Conservation (phyloP, 2,329 filamentous ascomycete genomes). For the Paraphaeosphaeria sporulosa region DNA sequence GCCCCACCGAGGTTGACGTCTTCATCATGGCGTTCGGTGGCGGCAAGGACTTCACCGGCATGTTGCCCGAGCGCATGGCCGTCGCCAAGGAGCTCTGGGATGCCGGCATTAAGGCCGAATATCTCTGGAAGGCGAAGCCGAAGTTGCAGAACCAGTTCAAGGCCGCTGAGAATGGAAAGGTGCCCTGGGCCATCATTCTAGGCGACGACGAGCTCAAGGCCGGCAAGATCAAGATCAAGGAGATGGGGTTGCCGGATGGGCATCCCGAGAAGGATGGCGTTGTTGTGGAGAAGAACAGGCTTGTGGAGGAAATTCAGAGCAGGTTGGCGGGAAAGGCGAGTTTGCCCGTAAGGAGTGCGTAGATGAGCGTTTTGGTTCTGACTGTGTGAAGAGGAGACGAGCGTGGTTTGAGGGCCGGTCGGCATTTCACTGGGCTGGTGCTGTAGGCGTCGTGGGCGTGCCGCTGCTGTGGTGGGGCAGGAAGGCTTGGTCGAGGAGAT, state of each 20-base stretch:
- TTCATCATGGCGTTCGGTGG: slow-evolving; percentile 95
- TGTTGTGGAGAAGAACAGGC: slow-evolving; percentile 69
- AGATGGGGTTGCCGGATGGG: slow-evolving; percentile 77
- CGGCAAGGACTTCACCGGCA: slow-evolving; percentile 80
- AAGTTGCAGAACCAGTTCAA: slow-evolving; percentile 92
- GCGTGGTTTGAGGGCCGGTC: too few species aligned
- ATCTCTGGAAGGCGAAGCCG: slow-evolving; percentile 87
- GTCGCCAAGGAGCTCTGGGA: slow-evolving; percentile 82
- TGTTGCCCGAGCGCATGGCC: slow-evolving; percentile 83
- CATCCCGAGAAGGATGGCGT: slow-evolving; percentile 92
- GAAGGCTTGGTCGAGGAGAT: background rate
- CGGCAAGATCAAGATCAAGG: slow-evolving; percentile 89
- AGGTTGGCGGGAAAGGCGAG: slow-evolving; percentile 49
- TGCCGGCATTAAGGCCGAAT: slow-evolving; percentile 90
- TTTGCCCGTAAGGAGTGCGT: slow-evolving; percentile 15
- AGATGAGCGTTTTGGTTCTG: background rate
- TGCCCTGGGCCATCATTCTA: slow-evolving; percentile 87
- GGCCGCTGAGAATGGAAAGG: slow-evolving; percentile 78
- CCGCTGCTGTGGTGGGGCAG: slow-evolving; percentile 2
- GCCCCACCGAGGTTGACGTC: slow-evolving; percentile 82
- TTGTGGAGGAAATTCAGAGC: slow-evolving; percentile 69
- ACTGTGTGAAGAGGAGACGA: slow-evolving; percentile 1
- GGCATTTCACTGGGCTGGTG: background rate
- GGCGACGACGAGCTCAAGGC: slow-evolving; percentile 87
- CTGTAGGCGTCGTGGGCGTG: background rate